These are phyloP conservation scores for Iberis pinnata DNA, from an alignment of 345 rosid genomes.

Conservation along the genomic window DNA sequence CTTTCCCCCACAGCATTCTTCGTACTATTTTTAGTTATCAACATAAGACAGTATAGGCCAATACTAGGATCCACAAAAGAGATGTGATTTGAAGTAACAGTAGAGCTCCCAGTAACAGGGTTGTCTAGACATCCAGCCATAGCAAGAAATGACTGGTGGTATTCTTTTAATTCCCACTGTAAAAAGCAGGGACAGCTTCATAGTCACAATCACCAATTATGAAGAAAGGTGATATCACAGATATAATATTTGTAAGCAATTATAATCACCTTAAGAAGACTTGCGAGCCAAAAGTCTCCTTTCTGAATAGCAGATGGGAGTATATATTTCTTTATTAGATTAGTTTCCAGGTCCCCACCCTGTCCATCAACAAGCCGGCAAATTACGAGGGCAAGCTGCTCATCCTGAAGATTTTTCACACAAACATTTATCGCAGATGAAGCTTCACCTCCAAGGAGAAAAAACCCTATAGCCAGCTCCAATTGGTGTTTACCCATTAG, in stretches of 20 bases:
- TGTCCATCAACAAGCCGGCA: slow-evolving; percentile 78
- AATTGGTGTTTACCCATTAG: slow-evolving; percentile 89
- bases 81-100: slow-evolving; percentile 45
- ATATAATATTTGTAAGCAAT: slow-evolving; percentile 21
- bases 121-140: slow-evolving; percentile 50
- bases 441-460: slow-evolving; percentile 89
- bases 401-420: slow-evolving; percentile 78
- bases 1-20: slow-evolving; percentile 67
- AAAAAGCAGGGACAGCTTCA: slow-evolving; percentile 28
- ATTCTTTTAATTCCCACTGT: slow-evolving; percentile 90
- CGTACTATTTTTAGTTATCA: slow-evolving; percentile 50
- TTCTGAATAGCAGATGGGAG: slow-evolving; percentile 71
- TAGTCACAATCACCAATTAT: slow-evolving; percentile 10
- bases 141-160: slow-evolving; percentile 52
- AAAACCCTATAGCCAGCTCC: slow-evolving; percentile 84
- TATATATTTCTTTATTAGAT: slow-evolving; percentile 53
- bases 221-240: slow-evolving; percentile 5
- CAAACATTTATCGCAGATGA: slow-evolving; percentile 81
- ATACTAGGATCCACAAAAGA: slow-evolving; percentile 75
- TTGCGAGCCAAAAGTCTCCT: slow-evolving; percentile 76
- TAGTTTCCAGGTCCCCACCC: slow-evolving; percentile 63
- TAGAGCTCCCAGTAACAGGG: slow-evolving; percentile 30
- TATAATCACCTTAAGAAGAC: slow-evolving; percentile 66
- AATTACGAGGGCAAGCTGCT: slow-evolving; percentile 84
- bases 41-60: slow-evolving; percentile 58